phyloP scores from a whole-genome alignment of 2,329 filamentous ascomycete genomes.

The Cadophora sp. region DNA sequence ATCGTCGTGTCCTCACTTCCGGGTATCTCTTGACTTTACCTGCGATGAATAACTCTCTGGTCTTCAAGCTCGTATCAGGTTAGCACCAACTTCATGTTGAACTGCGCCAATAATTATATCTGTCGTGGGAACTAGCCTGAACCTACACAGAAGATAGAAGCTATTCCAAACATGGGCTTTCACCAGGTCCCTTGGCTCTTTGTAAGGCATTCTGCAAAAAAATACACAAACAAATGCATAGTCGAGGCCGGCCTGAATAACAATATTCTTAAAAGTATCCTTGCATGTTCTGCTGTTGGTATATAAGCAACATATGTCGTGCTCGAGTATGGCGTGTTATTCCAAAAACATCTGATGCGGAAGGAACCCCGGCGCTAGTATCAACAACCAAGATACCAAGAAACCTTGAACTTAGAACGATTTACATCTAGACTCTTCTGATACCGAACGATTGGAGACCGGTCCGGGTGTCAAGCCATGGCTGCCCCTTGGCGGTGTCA shows the following conservation, averaged over 20 bases:
- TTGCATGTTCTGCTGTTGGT: too few relatives aligned
- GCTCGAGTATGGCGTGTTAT: background rate
- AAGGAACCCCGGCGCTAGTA: slow-evolving; percentile 7
- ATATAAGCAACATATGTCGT: too few relatives aligned
- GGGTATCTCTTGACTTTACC: background rate
- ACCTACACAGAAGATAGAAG: background rate
- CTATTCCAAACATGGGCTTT: background rate
- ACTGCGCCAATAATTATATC: background rate
- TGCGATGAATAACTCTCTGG: background rate
- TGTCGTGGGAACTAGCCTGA: background rate
- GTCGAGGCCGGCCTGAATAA: too few relatives aligned
- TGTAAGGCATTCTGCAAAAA: background rate
- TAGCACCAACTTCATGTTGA: background rate
- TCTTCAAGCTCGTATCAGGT: background rate
- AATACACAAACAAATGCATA: background rate
- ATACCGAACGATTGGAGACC: background rate
- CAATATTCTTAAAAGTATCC: too few relatives aligned
- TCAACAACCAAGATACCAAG: background rate
- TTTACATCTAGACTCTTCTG: background rate
- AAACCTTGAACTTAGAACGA: background rate
- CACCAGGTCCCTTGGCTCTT: too few relatives aligned
- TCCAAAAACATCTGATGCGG: background rate
- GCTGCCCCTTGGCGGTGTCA: background rate
- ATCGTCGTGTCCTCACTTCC: background rate
- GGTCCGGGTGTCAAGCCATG: slow-evolving; percentile 4